Evolutionary conservation across 1,139 yeast species (phyloP), one percentile per base, ranked within the genome.

Genomic region (Kodamaea derodonti): DNA sequence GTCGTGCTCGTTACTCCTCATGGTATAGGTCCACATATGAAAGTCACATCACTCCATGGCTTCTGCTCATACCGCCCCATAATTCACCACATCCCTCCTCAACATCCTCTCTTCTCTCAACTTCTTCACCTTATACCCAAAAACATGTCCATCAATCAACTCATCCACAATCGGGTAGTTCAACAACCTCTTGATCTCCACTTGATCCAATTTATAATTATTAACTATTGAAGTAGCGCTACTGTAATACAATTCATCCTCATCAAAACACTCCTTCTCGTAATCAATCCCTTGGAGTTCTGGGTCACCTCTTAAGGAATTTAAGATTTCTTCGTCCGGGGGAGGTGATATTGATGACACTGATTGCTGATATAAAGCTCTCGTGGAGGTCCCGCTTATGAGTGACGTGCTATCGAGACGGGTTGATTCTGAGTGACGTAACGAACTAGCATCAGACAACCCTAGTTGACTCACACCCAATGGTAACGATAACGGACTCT

Each of bases 91-190:
- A n/a, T n/a, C n/a, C n/a, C n/a, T n/a, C n/a, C n/a, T n/a, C n/a
- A n/a, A n/a, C 4, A 35, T 30, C 18, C 56, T 35, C 27, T 58
- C 54, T 20, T 48, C 54, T 28, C 75, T 46, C 34, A 69, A 51
- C 43, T 62, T 62, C 34, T 60, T 60, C 6, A 69, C 73, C 41
- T 66, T 66, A 45, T 58, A 69, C 3, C 75, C 74, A 47, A 60
- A 69, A 17, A 51, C 57, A 49, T 69, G 75, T 14, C 74, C 66
- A 28, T 52, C 59, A 6, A 69, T 56, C 32, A 67, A 52, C 38
- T 68, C 72, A 36, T 69, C 75, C 7, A 68, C 72, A 16, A 69
- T 65, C 1, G 75, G 75, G 42, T 69, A 69, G 38, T 69, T 67
- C 27, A 69, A 47, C 31, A 69, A 35, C 31, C 48, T 42, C 36